A percentile compares a stretch with the other conserved stretches of the same genome.
Evolutionary conservation across 768 basidiomycete genomes (phyloP).

Genomic region (Mycena galopus): DNA sequence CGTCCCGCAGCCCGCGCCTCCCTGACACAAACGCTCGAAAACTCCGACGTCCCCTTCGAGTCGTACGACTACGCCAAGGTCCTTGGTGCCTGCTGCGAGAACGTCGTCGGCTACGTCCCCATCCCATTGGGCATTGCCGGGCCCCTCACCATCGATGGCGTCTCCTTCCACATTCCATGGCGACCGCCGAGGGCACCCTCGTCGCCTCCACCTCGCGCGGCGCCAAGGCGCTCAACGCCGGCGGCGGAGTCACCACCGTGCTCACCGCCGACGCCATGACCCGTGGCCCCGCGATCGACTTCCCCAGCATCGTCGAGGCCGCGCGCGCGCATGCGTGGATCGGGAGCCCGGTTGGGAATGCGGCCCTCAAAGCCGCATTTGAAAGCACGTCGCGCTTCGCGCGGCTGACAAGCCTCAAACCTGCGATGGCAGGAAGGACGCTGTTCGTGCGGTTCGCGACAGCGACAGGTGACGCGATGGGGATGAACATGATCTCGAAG

Average conservation of each 20-base stretch:
- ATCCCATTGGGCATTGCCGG: constrained; percentile 97
- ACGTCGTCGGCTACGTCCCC: constrained; percentile 97
- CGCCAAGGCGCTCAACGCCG: constrained; percentile 97
- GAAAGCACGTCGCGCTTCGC: constrained; percentile 97
- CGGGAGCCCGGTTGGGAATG: constrained; percentile 83
- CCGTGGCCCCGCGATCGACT: constrained; percentile 97
- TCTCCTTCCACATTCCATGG: constrained; percentile 93
- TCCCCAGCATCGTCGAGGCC: constrained; percentile 84
- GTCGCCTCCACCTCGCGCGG: constrained; percentile 98
- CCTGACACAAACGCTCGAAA: constrained; percentile 84
- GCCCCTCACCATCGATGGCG: constrained; percentile 91
- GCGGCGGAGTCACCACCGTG: constrained; percentile 95
- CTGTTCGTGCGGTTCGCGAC: constrained; percentile 95
- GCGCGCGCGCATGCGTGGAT: constrained; percentile 92
- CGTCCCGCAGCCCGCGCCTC: constrained; percentile 80
- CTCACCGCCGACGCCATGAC: constrained; percentile 96
- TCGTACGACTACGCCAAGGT: constrained; percentile 96
- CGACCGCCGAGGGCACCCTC: constrained; percentile 98
- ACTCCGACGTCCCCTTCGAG: constrained; percentile 83
- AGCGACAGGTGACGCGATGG: constrained; percentile 98
- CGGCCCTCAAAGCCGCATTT: constrained; percentile 84
- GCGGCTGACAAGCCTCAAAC: constrained; percentile 86
- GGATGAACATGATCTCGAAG: constrained; percentile 99
- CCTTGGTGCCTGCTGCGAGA: constrained; percentile 97
- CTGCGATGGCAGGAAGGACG: constrained; percentile 92